Conservation (phyloP, 2,329 filamentous ascomycete species). For the Coleophoma cylindrospora region DNA sequence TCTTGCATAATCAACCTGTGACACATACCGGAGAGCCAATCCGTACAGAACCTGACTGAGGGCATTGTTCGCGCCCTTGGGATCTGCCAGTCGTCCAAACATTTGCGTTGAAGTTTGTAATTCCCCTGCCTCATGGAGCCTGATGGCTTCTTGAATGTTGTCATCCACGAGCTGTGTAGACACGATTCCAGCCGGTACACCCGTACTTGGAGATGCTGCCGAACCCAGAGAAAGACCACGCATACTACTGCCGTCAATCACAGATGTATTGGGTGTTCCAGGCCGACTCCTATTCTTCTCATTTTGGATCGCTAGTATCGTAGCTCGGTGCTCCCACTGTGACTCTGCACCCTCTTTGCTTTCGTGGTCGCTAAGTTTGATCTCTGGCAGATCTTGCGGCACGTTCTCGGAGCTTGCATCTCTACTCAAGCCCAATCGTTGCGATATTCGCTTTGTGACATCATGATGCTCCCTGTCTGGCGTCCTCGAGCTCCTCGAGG, state of each 20-base stretch:
- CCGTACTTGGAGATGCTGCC: slow-evolving; percentile 11
- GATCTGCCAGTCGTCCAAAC: slow-evolving; percentile 80
- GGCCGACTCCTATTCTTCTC: slow-evolving; percentile 36
- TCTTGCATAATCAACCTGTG: too few relatives aligned
- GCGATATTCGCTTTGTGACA: slow-evolving; percentile 49
- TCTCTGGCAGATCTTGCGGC: slow-evolving; percentile 74
- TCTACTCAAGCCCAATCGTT: slow-evolving; percentile 64
- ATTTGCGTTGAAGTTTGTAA: slow-evolving; percentile 75
- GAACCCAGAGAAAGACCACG: slow-evolving; percentile 9
- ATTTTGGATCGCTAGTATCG: slow-evolving; percentile 70
- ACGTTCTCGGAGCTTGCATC: slow-evolving; percentile 66
- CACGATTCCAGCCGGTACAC: slow-evolving; percentile 25
- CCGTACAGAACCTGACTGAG: slow-evolving; percentile 95
- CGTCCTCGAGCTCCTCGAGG: slow-evolving; percentile 19
- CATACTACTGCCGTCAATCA: slow-evolving; percentile 10
- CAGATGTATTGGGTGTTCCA: slow-evolving; percentile 28
- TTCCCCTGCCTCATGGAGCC: slow-evolving; percentile 81
- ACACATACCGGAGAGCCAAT: slow-evolving; percentile 72
- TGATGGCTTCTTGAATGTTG: slow-evolving; percentile 93
- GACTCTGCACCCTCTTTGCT: slow-evolving; percentile 51
- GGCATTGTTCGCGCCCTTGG: slow-evolving; percentile 81
- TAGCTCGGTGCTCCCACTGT: slow-evolving; percentile 90
- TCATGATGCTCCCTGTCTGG: slow-evolving; percentile 10
- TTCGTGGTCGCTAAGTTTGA: slow-evolving; percentile 46
- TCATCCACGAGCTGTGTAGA: slow-evolving; percentile 52